phyloP scores from a whole-genome alignment of 495 filamentous ascomycete species.

The Lophiotrema nucula region DNA sequence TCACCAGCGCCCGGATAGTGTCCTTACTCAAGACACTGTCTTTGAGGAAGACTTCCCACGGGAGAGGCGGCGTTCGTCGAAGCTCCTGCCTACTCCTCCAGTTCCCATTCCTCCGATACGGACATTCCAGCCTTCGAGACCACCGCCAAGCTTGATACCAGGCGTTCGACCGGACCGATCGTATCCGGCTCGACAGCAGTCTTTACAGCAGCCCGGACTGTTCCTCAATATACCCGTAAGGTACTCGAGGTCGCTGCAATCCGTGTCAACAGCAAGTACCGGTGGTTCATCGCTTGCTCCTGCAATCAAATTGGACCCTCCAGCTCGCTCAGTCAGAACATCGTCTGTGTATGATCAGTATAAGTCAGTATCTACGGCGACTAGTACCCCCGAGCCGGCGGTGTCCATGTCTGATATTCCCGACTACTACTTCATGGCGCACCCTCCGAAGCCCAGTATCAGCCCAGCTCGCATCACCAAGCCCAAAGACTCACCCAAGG shows the following conservation, averaged over 20 bases:
- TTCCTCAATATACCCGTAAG: slow-evolving; percentile 31
- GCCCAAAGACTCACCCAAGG: slow-evolving; percentile 15
- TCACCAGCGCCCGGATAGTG: slow-evolving; percentile 15
- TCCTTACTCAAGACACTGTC: slow-evolving; percentile 27
- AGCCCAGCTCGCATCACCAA: slow-evolving; percentile 2
- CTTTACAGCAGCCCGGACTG: slow-evolving; percentile 12
- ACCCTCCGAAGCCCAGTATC: not conserved
- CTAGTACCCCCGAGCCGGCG: slow-evolving; percentile 14
- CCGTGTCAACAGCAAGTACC: not conserved
- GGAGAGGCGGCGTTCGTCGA: slow-evolving; percentile 19
- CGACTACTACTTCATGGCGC: slow-evolving; percentile 31
- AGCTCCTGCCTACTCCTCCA: slow-evolving; percentile 16
- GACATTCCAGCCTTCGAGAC: slow-evolving; percentile 24
- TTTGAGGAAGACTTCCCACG: slow-evolving; percentile 30
- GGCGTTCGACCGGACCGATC: not conserved
- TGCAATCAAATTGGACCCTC: not conserved
- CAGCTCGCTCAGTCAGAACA: not conserved
- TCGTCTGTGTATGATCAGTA: slow-evolving; percentile 5
- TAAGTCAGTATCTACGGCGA: not conserved
- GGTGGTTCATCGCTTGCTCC: not conserved
- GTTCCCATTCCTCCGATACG: slow-evolving; percentile 28
- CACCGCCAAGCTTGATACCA: not conserved
- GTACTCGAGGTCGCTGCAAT: slow-evolving; percentile 26
- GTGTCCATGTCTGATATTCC: slow-evolving; percentile 17
- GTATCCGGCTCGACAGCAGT: not conserved